Evolutionary conservation across 306 rosid species (phyloP), one percentile per base, ranked within the genome.

Genomic region (Quercus cerris): DNA sequence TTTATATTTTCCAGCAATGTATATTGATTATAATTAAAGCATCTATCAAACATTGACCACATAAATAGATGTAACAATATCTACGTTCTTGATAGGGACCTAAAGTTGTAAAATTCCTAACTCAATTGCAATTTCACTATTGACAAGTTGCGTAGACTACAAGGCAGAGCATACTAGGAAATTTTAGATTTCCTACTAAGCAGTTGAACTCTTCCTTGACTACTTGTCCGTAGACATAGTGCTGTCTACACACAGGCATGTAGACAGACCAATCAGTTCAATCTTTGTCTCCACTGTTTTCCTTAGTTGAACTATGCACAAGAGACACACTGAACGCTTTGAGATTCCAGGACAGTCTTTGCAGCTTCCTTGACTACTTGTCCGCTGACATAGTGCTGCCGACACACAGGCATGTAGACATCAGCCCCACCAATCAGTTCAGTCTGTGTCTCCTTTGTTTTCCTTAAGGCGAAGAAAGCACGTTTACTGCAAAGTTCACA

Each of bases 391-490:
- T 4, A 31, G 5, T 31, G 35, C 6, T 31, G 35, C 35, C 35
- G 6, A 31, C 35, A 31, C 35, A 31, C 5, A 0, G 93, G 97
- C 97, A 91, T 93, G 75, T 95, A 93, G 6, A 91, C 80, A 85
- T 93, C 93, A 56, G 96, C 88, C 15, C 98, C 99, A 2, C 88
- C 98, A 76, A 91, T 91, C 62, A 91, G 87, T 79, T 95, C 98
- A 0, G 97, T 93, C 75, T 64, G 78, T 13, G 75, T 88, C 75
- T 87, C 90, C 56, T 82, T 84, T 17, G 87, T 89, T 78, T 90
- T 95, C 83, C 99, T 91, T 62, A 85, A 78, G 73, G 96, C 91
- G 54, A 33, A 33, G 1, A 5, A 1, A 33, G 35, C 35, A 5
- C 35, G 6, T 33, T 33, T 33, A 33, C 5, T 6, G 6, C 5